Evolutionary conservation across 331 rosid species (phyloP).

Genomic region (Pyracantha coccinea): DNA sequence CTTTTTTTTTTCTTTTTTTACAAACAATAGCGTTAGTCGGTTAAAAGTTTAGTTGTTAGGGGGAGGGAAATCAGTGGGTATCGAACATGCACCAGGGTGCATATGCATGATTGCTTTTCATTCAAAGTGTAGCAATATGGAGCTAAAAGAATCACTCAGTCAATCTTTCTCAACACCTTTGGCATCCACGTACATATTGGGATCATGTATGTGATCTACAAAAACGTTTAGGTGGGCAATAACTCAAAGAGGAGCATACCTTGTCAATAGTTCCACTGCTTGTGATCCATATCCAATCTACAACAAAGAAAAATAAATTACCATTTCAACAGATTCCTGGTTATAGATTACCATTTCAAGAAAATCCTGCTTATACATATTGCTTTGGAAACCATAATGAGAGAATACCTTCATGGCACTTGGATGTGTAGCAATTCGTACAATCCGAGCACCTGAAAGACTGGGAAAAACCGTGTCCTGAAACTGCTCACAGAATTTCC

Average conservation of each 20-base stretch:
- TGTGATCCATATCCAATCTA: slow-evolving; percentile 98
- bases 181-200: not conserved
- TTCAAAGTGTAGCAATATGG: not conserved
- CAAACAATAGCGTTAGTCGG: no score
- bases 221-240: slow-evolving; percentile 6
- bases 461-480: slow-evolving; percentile 80
- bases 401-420: slow-evolving; percentile 76
- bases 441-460: slow-evolving; percentile 94
- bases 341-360: not conserved
- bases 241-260: slow-evolving; percentile 45
- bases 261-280: slow-evolving; percentile 86
- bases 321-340: not conserved
- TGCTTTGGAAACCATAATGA: slow-evolving; percentile 3
- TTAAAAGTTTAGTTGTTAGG: no score
- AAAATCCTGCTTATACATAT: slow-evolving; percentile 13
- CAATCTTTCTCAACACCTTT: not conserved
- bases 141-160: not conserved
- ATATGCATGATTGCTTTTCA: no score
- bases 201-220: not conserved
- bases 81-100: no score
- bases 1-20: no score
- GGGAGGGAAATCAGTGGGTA: no score
- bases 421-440: slow-evolving; percentile 97
- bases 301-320: slow-evolving; percentile 15
- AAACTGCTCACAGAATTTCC: slow-evolving; percentile 94